These are phyloP conservation scores for Aspergillus sp. DNA, from an alignment of 2,329 filamentous ascomycete species.

Conservation along the genomic window DNA sequence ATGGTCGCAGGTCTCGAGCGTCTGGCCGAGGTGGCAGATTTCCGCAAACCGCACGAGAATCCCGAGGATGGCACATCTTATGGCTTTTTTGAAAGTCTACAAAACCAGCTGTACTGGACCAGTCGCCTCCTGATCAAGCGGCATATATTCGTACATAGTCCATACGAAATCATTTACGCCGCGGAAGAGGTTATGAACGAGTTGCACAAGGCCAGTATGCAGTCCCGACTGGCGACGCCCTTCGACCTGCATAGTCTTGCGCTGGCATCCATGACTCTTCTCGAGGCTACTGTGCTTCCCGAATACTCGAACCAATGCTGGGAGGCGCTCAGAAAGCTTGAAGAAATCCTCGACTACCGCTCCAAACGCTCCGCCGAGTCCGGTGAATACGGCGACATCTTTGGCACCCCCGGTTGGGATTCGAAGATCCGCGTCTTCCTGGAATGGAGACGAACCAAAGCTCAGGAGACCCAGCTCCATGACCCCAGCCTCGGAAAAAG, in stretches of 20 bases:
- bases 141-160: conserved; percentile 45
- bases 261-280: conserved; percentile 45
- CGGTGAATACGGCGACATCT: conserved; percentile 42
- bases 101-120: conserved; percentile 47
- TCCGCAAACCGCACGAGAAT: conserved; percentile 32
- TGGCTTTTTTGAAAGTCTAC: conserved; percentile 39
- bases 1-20: conserved; percentile 41
- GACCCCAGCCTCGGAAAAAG: conserved; percentile 25
- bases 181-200: conserved; percentile 45
- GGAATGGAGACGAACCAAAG: conserved; percentile 40
- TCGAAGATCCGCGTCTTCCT: conserved; percentile 43
- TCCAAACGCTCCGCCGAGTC: conserved; percentile 33
- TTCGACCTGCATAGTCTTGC: conserved; percentile 47
- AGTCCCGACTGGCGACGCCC: conserved; percentile 37
- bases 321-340: conserved; percentile 52
- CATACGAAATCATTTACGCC: conserved; percentile 45
- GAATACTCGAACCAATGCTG: conserved; percentile 43
- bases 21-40: conserved; percentile 39
- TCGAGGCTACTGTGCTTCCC: conserved; percentile 45
- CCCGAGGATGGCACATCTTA: conserved; percentile 28
- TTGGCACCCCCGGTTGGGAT: conserved; percentile 44
- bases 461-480: conserved; percentile 35
- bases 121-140: conserved; percentile 46
- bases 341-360: conserved; percentile 51
- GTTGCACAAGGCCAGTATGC: conserved; percentile 37